Base-by-base conservation (phyloP, 495 filamentous ascomycete genomes). In the Melanomma pulvis-pyrius region DNA sequence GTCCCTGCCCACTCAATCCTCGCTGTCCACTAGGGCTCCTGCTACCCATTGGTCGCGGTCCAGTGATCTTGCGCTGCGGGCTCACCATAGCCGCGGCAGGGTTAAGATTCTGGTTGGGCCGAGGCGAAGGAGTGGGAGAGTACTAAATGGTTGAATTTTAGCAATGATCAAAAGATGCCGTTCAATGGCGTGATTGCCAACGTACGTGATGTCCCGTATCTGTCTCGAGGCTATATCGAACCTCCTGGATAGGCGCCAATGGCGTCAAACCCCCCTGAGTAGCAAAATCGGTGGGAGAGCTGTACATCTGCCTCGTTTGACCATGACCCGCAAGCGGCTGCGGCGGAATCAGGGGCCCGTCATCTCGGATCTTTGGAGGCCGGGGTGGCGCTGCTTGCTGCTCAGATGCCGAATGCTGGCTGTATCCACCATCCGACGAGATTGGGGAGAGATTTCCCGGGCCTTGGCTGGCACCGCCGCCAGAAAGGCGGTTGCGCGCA, bases 1-100 rank as follows among this genome's bases (percentile, higher is more conserved):
- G 32, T 12, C 12, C 30, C 6, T 64, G 61, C 15, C 50, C 46
- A 30, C 63, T 61, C 57, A 61, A 36, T 7, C 53, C 50, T 8
- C 47, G 51, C 32, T 67, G 63, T 21, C 61, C 65, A 34, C 70
- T 73, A 2, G 73, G 73, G 47, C 73, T 73, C 22, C 73, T 59
- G 30, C 61, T 67, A 32, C 75, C 76, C 76, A 78, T 78, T 0
- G 76, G 76, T 12, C 76, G 50, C 12, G 75, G 76, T 5, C 76
- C 76, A 2, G 75, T 77, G 59, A 78, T 77, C 62, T 77, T 77
- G 39, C 75, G 73, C 49, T 60, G 68, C 1, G 69, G 59, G 17
- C 58, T 67, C 24, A 59, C 70, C 71, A 74, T 73, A 15, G n/a
- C n/a, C n/a, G n/a, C n/a, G n/a, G n/a, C n/a, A n/a, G 59, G 39